These are phyloP conservation scores for Cryphonectria naterciae DNA, from an alignment of 2,329 filamentous ascomycete species.

Conservation along the genomic window DNA sequence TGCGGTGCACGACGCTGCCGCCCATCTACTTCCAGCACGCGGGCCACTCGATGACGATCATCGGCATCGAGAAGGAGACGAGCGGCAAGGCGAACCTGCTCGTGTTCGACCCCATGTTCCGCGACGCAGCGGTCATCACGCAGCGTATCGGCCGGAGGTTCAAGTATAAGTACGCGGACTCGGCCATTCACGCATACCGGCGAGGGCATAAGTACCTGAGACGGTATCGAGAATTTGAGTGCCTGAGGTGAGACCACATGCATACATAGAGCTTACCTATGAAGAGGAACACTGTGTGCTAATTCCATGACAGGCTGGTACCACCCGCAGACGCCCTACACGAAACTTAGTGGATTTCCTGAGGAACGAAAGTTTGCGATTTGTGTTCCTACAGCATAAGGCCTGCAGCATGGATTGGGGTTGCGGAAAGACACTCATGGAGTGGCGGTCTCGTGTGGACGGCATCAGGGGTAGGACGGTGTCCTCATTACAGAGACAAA, in stretches of 20 bases:
- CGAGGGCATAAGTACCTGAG: constrained; percentile 69
- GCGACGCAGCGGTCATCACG: constrained; percentile 66
- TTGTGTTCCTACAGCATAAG: background rate
- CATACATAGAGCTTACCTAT: background rate
- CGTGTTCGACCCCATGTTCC: constrained; percentile 87
- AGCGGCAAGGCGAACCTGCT: constrained; percentile 72
- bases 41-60: constrained; percentile 87
- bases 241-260: constrained; percentile 64
- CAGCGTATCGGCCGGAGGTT: constrained; percentile 58
- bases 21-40: constrained; percentile 91
- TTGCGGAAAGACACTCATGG: background rate
- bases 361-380: background rate
- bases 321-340: constrained; percentile 3
- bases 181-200: constrained; percentile 73
- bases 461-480: background rate
- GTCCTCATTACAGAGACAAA: background rate
- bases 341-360: background rate
- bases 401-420: background rate
- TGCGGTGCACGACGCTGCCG: constrained; percentile 73
- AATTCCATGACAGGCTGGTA: constrained; percentile 13
- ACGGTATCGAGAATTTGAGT: constrained; percentile 77
- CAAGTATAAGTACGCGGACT: constrained; percentile 50
- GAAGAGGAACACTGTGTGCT: background rate
- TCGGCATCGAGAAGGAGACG: constrained; percentile 75
- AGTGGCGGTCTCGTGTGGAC: background rate